phyloP scores from a whole-genome alignment of 2,329 filamentous ascomycete species.

The Xylaria sp. region DNA sequence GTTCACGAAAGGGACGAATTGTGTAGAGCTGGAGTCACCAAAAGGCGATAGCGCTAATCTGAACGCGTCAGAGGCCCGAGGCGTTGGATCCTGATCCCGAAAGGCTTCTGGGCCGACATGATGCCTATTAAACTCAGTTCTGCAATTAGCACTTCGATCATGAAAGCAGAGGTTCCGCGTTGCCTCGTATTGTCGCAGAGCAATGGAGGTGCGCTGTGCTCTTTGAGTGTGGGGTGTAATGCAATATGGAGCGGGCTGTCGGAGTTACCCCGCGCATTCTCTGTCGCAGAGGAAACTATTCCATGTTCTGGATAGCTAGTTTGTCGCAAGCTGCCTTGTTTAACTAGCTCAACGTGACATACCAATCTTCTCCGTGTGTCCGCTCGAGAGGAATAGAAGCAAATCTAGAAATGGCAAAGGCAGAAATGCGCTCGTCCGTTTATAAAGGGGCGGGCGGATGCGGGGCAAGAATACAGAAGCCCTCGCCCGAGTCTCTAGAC shows the following conservation, averaged over 20 bases:
- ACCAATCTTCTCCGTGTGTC: no score
- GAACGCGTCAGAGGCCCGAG: conserved; percentile 78
- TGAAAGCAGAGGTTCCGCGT: background rate
- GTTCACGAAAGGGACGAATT: conserved; percentile 79
- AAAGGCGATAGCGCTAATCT: conserved; percentile 85
- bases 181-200: background rate
- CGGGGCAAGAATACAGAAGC: background rate
- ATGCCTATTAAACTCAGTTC: conserved; percentile 52
- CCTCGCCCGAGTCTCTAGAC: background rate
- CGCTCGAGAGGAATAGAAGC: no score
- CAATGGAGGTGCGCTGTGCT: background rate
- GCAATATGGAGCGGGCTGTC: conserved; percentile 17
- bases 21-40: conserved; percentile 85
- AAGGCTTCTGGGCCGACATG: conserved; percentile 52
- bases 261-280: conserved; percentile 37
- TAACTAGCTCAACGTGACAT: conserved; percentile 6
- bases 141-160: conserved; percentile 12
- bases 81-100: conserved; percentile 80
- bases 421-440: conserved; percentile 1
- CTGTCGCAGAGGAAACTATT: background rate
- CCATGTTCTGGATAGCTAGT: background rate
- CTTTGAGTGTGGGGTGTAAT: background rate
- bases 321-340: conserved; percentile 25
- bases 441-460: no score
- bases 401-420: conserved; percentile 2